These are phyloP conservation scores for Letharia columbiana DNA, from an alignment of 495 filamentous ascomycete genomes.

Conservation along the genomic window DNA sequence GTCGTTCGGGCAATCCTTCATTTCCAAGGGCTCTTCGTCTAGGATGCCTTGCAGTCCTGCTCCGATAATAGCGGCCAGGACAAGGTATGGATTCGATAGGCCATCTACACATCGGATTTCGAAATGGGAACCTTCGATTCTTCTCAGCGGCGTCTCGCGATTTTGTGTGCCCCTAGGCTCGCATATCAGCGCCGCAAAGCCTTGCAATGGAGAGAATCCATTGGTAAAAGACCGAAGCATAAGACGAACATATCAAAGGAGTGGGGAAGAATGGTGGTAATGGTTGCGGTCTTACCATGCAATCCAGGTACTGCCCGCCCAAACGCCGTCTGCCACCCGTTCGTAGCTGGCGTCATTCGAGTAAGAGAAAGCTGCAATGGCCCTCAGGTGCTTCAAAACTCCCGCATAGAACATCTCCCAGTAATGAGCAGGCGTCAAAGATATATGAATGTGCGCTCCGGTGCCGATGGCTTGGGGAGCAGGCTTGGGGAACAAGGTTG, in stretches of 20 bases:
- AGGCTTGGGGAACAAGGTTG: constrained; percentile 74
- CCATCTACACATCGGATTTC: constrained; percentile 66
- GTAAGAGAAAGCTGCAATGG: constrained; percentile 59
- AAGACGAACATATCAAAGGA: neutral
- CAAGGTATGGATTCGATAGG: constrained; percentile 64
- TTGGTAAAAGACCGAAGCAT: neutral
- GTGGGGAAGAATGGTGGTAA: neutral
- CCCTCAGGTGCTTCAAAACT: constrained; percentile 52
- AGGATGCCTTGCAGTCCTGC: constrained; percentile 56
- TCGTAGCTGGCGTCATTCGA: constrained; percentile 52
- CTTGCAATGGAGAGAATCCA: neutral
- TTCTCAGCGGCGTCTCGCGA: constrained; percentile 58
- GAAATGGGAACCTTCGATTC: constrained; percentile 55
- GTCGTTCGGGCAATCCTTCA: constrained; percentile 51
- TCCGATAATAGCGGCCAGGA: constrained; percentile 54
- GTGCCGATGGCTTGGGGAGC: constrained; percentile 50
- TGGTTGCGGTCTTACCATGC: constrained; percentile 39
- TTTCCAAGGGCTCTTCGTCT: constrained; percentile 35
- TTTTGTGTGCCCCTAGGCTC: constrained; percentile 53
- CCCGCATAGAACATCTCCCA: constrained; percentile 56
- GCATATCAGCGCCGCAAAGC: neutral
- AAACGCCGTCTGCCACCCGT: constrained; percentile 54
- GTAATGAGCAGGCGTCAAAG: constrained; percentile 39
- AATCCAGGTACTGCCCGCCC: constrained; percentile 68
- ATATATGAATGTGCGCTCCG: constrained; percentile 61